Evolutionary conservation across 805 yeast genomes (phyloP).

Genomic region (Metschnikowia baotianmanensis): DNA sequence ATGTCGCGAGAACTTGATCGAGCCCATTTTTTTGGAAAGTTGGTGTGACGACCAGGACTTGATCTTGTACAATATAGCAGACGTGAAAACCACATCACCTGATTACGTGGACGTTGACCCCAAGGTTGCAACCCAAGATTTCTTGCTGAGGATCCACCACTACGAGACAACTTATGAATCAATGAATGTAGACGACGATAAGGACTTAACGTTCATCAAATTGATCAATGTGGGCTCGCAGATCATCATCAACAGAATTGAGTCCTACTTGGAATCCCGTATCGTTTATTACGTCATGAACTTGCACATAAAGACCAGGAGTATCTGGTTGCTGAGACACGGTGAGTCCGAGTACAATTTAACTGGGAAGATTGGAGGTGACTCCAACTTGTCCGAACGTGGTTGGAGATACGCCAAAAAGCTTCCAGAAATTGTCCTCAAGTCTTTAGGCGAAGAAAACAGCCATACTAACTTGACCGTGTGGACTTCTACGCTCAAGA

Average conservation of each 20-base stretch:
- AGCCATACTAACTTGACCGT: slow-evolving; percentile 62
- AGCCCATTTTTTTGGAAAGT: slow-evolving; percentile 90
- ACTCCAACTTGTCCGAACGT: slow-evolving; percentile 77
- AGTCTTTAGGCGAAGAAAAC: slow-evolving; percentile 60
- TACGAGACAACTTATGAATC: slow-evolving; percentile 80
- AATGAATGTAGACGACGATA: slow-evolving; percentile 54
- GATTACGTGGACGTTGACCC: slow-evolving; percentile 71
- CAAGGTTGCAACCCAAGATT: slow-evolving; percentile 70
- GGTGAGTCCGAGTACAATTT: slow-evolving; percentile 93
- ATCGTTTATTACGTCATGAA: slow-evolving; percentile 96
- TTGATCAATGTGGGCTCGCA: slow-evolving; percentile 85
- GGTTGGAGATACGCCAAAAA: slow-evolving; percentile 82
- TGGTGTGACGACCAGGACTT: slow-evolving; percentile 83
- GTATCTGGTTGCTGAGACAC: slow-evolving; percentile 92
- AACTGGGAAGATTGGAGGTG: slow-evolving; percentile 96
- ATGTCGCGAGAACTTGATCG: slow-evolving; percentile 64
- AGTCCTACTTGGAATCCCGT: slow-evolving; percentile 84
- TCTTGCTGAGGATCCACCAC: slow-evolving; percentile 66
- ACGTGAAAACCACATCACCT: slow-evolving; percentile 84
- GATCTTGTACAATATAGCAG: slow-evolving; percentile 74
- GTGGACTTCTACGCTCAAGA: slow-evolving; percentile 89
- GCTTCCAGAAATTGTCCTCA: slow-evolving; percentile 71
- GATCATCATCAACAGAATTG: slow-evolving; percentile 82
- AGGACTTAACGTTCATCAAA: slow-evolving; percentile 78
- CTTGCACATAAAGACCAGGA: slow-evolving; percentile 86